A percentile compares a stretch with the other conserved stretches of the same genome.
phyloP scores from a whole-genome alignment of 495 filamentous ascomycete genomes.

The Podospora comata region DNA sequence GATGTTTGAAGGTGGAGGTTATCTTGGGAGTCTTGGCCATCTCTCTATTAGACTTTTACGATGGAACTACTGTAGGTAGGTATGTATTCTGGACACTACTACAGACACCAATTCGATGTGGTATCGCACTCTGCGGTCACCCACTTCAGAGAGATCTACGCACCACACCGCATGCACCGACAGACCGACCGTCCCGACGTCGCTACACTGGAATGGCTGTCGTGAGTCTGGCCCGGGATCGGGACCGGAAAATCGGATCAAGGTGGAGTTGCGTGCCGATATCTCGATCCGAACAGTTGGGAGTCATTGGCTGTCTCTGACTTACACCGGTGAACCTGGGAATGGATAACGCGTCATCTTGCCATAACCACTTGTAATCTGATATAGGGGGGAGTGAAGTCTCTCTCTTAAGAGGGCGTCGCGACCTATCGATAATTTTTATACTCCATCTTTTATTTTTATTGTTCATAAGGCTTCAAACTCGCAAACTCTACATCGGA shows the following conservation, averaged over 20 bases:
- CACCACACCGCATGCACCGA: background rate
- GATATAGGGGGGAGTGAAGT: background rate
- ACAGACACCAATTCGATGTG: background rate
- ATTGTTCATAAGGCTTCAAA: too few species aligned
- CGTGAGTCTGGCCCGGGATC: constrained; percentile 3
- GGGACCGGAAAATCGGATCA: constrained; percentile 8
- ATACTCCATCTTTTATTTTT: background rate
- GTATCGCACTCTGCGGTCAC: background rate
- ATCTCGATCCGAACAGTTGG: background rate
- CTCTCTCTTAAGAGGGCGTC: background rate
- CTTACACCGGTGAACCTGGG: too few species aligned
- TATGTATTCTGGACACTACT: background rate
- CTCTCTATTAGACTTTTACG: background rate
- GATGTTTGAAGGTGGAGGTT: background rate
- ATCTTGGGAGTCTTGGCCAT: background rate
- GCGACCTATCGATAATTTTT: background rate
- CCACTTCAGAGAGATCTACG: too few species aligned
- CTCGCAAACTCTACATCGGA: background rate
- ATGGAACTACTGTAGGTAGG: background rate
- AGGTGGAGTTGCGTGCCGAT: background rate
- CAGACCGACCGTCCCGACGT: background rate
- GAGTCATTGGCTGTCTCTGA: background rate
- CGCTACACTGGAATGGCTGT: background rate
- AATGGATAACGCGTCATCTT: background rate
- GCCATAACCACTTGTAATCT: background rate